A percentile compares a stretch with the other conserved stretches of the same genome.
phyloP scores from a whole-genome alignment of 129 eudicot genomes.

The Tanacetum coccineum region DNA sequence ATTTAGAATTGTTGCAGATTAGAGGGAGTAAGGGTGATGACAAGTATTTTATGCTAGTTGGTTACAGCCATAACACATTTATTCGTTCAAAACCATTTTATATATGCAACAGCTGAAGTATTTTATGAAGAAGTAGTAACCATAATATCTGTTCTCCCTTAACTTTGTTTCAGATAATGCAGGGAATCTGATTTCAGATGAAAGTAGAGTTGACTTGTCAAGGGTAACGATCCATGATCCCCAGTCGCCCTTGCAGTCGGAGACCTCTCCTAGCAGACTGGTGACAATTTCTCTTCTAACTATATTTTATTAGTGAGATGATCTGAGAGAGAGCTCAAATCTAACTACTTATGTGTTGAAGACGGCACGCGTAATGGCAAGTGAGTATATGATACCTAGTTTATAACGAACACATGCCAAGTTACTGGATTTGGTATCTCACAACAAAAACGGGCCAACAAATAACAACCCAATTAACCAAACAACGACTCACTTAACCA shows the following conservation, averaged over 20 bases:
- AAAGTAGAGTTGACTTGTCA: constrained; percentile 29
- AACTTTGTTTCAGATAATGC: constrained; percentile 20
- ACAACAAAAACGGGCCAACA: no score
- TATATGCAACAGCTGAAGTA: constrained; percentile 7
- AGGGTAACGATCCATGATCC: constrained; percentile 37
- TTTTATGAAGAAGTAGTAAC: constrained; percentile 8
- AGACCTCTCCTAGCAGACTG: constrained; percentile 25
- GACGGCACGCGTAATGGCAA: no score
- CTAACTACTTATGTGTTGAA: no score
- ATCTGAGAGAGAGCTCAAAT: no score
- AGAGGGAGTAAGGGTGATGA: neutral
- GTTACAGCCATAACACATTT: no score
- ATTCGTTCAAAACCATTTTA: neutral
- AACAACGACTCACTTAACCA: no score
- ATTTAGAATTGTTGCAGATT: neutral
- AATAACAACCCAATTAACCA: no score
- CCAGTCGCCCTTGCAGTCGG: constrained; percentile 21
- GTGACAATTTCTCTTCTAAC: constrained; percentile 22
- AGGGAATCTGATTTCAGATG: constrained; percentile 28
- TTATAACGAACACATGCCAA: no score
- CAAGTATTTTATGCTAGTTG: no score
- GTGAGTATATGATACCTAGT: no score
- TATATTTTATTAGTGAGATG: no score
- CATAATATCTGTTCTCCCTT: neutral
- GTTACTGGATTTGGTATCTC: no score